A percentile compares a stretch with the other conserved stretches of the same genome.
Conservation (phyloP, 495 filamentous ascomycete genomes). For the Cudoniella acicularis region DNA sequence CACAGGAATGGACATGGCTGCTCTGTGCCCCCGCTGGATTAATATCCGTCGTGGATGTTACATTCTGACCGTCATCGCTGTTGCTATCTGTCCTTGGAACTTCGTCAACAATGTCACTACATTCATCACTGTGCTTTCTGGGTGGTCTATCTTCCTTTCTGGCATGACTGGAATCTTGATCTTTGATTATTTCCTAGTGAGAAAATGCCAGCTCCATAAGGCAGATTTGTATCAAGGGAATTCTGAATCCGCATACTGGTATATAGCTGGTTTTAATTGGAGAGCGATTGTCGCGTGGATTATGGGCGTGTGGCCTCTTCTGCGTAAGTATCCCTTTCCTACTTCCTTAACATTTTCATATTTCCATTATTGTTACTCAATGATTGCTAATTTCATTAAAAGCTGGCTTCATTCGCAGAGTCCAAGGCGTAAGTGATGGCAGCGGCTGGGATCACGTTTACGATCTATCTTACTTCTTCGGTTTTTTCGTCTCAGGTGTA, state of each 20-base stretch:
- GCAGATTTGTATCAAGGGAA: slow-evolving; percentile 72
- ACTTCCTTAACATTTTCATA: too few relatives aligned
- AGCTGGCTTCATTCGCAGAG: slow-evolving; percentile 27
- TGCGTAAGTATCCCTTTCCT: slow-evolving; percentile 11
- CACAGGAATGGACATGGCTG: slow-evolving; percentile 44
- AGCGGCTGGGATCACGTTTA: slow-evolving; percentile 25
- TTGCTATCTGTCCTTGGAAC: slow-evolving; percentile 50
- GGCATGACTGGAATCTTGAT: slow-evolving; percentile 38
- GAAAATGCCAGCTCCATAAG: slow-evolving; percentile 66
- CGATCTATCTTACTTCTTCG: slow-evolving; percentile 25
- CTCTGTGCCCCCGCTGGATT: slow-evolving; percentile 43
- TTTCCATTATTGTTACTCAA: neutral
- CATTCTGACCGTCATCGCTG: slow-evolving; percentile 39
- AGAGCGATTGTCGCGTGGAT: slow-evolving; percentile 81
- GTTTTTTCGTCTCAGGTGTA: slow-evolving; percentile 20
- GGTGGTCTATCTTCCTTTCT: slow-evolving; percentile 47
- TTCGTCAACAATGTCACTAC: slow-evolving; percentile 44
- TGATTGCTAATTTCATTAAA: slow-evolving; percentile 5
- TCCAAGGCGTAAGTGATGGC: slow-evolving; percentile 9
- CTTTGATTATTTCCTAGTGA: slow-evolving; percentile 37
- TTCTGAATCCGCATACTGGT: slow-evolving; percentile 65
- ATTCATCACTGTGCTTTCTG: slow-evolving; percentile 46
- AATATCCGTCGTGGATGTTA: slow-evolving; percentile 45
- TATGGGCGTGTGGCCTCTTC: slow-evolving; percentile 54
- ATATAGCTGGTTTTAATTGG: slow-evolving; percentile 70